phyloP scores from a whole-genome alignment of 1,284 basidiomycete genomes.

The Coniferiporia sulphurascens region DNA sequence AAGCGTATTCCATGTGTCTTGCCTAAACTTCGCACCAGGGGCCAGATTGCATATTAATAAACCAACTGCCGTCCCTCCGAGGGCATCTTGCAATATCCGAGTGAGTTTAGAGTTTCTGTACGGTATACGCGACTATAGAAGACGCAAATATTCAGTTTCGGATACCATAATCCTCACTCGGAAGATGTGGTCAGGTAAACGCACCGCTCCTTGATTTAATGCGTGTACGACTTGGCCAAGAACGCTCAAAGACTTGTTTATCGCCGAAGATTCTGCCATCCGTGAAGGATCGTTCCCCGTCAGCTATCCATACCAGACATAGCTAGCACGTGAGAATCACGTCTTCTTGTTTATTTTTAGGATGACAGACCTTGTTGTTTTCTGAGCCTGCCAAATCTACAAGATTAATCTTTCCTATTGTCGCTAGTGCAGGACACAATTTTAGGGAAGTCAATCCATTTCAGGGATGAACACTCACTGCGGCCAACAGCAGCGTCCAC shows the following conservation, averaged over 20 bases:
- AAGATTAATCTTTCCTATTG: constrained; percentile 74
- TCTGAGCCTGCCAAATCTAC: constrained; percentile 86
- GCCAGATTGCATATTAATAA: constrained; percentile 81
- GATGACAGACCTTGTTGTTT: constrained; percentile 65
- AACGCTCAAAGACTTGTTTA: constrained; percentile 80
- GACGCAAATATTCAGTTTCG: neutral
- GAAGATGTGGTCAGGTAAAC: constrained; percentile 25
- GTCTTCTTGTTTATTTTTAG: too few relatives aligned
- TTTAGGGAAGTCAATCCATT: neutral
- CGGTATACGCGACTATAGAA: constrained; percentile 62
- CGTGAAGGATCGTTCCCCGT: constrained; percentile 78
- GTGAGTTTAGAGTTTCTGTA: constrained; percentile 84
- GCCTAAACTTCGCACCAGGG: constrained; percentile 71
- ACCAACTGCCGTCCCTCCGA: constrained; percentile 72
- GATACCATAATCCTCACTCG: neutral
- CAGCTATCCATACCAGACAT: constrained; percentile 33
- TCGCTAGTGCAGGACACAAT: constrained; percentile 31
- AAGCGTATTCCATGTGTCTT: constrained; percentile 80
- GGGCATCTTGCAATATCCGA: constrained; percentile 77
- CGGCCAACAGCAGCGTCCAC: constrained; percentile 42
- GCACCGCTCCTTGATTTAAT: constrained; percentile 65
- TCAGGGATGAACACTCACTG: constrained; percentile 34
- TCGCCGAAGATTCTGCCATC: constrained; percentile 79
- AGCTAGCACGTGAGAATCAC: constrained; percentile 1
- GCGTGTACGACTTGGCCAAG: constrained; percentile 82